Base-by-base conservation (phyloP, 2,329 filamentous ascomycete genomes). In the Thielaviopsis populi region DNA sequence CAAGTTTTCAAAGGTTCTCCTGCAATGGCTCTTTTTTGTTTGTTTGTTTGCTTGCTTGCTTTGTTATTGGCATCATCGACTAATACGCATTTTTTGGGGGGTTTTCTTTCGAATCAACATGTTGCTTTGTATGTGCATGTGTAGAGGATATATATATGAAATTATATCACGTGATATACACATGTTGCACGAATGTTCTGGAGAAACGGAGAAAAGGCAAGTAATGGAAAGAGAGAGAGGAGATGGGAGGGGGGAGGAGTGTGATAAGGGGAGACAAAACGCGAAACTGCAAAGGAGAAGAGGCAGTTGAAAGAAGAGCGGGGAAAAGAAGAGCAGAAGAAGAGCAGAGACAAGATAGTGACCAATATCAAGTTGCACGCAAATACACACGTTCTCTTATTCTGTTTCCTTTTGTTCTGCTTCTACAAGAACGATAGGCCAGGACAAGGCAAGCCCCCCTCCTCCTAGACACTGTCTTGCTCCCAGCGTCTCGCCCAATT, bases 111-210 rank as follows among this genome's bases (percentile, higher is more conserved):
- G 3, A 30, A 33, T 17, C 13, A 56, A 56, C 2, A 33, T 56
- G 10, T 19, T 30, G 22, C 7, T 13, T 17, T 15, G 7, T 30
- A 15, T n/a, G 50, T 56, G 27, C 8, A 1, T 54, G 27, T 30
- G 27, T 27, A 7, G 13, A 7, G 50, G 50, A n/a, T 33, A n/a
- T 8, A 54, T n/a, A 48, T n/a, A 54, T 27, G 50, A 15, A 17
- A 15, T n/a, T n/a, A 17, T 17, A 27, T 48, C 54, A 59, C 33
- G 50, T 43, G 61, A 63, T 63, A 43, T 54, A 22, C 42, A 63
- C 33, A 40, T 54, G 40, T 63, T 46, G 27, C 33, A 42, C 50
- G 22, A 48, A 63, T 56, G 19, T 41, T 54, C 42, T 63, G 61
- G 48, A 40, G 48, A 56, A 37, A 46, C 13, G 17, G 50, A 56